These are phyloP conservation scores for Spatholobus suberectus DNA, from an alignment of 306 rosid species.

Conservation along the genomic window DNA sequence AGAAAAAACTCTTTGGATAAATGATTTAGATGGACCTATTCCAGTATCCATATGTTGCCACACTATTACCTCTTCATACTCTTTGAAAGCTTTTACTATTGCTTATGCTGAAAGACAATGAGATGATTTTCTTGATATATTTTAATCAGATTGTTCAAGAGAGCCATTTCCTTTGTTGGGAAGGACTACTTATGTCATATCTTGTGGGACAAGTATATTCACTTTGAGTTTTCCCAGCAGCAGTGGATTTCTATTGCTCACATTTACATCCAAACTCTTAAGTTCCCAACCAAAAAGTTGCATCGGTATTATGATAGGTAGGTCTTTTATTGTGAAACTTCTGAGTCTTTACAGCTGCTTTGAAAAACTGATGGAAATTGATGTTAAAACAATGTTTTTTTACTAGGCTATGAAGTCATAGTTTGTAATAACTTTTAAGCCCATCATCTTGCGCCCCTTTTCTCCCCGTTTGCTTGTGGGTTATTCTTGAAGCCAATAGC, in stretches of 20 bases:
- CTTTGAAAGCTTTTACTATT: conserved; percentile 35
- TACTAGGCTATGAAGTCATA: conserved; percentile 1
- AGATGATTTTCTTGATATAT: conserved; percentile 34
- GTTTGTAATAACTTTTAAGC: not conserved
- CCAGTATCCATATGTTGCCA: not conserved
- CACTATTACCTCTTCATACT: conserved; percentile 8
- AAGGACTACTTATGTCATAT: conserved; percentile 80
- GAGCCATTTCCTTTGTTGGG: conserved; percentile 86
- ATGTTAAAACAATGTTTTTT: not conserved
- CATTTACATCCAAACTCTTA: conserved; percentile 77
- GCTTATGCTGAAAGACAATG: conserved; percentile 27
- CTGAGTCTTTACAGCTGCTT: not conserved
- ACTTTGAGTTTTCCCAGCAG: conserved; percentile 82
- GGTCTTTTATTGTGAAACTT: conserved; percentile 24
- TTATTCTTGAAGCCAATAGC: not conserved
- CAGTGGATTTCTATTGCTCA: conserved; percentile 77
- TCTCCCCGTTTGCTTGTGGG: not conserved
- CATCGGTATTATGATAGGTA: conserved; percentile 73
- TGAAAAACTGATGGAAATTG: not conserved
- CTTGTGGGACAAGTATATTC: conserved; percentile 90
- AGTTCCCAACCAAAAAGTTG: conserved; percentile 85
- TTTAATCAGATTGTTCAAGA: conserved; percentile 66
- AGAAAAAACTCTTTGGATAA: conserved; percentile 2
- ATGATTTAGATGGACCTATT: conserved; percentile 28
- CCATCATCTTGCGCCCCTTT: not conserved